Evolutionary conservation across 176 grass and related monocot species (phyloP), one percentile per base, ranked within the genome.

Genomic region (Microstegium vimineum): DNA sequence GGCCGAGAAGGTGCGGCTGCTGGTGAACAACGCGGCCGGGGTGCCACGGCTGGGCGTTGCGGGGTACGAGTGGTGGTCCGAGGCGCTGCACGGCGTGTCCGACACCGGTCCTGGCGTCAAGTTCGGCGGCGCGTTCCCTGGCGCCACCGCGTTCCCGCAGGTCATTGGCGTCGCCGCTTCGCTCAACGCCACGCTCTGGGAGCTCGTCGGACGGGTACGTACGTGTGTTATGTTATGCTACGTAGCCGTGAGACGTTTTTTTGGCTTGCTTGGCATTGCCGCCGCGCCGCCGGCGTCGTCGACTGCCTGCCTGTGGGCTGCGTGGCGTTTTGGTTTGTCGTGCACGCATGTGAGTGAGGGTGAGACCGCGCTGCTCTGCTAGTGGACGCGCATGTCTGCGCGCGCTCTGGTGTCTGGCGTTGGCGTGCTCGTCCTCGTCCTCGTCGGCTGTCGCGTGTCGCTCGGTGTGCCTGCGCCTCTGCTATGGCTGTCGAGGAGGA

Each of bases 1-100:
- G n/a, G 86, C 68, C 3, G 92, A 94, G 90, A 98, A 98, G 84
- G 89, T 88, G 65, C 81, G 83, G 0, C 65, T 94, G 61, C 95
- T 94, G 66, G 95, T 94, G 70, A 93, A 98, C 86, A 93, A 89
- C 78, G 92, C 92, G 0, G 92, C 92, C 1, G 88, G 86, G 0
- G 92, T 98, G 26, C 88, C 88, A 1, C 82, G 95, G 5, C 95
- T 98, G 2, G 92, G 90, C 18, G 63, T 94, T 26, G 74, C 32
- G 0, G 81, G 84, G 0, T 98, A 98, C 86, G 88, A 98, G 88
- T 98, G 95, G 95, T 98, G 95, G 95, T 94, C 95, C 17, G 95
- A 98, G 86, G 95, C 92, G 32, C 76, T 98, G 43, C 95, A 98
- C 83, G 95, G 95, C 32, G 92, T 98, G 10, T 89, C 95, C 6